Base-by-base conservation (phyloP, 306 rosid species). In the Mucuna pruriens region DNA sequence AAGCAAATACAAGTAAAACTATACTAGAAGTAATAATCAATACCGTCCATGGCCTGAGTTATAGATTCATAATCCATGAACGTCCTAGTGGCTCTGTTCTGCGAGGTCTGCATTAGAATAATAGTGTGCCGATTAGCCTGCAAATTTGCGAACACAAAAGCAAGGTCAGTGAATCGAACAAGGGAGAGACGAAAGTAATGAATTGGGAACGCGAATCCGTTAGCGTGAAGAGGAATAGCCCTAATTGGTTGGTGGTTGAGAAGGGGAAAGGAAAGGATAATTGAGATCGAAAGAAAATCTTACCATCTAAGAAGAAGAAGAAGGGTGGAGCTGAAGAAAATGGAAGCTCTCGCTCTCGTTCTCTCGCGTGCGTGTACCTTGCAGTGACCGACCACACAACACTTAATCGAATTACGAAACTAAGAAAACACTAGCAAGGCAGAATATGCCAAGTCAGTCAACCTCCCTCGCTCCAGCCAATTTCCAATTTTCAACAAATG, bases 91-190 rank as follows among this genome's bases (percentile, higher is more conserved):
- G 98, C 90, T 82, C 91, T 90, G 87, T 80, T 92, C 39, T 77
- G 97, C 78, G 99, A 90, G 46, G 94, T 86, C 87, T 96, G 99
- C 97, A 96, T 88, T 15, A 96, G 92, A 85, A 96, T 90, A 68
- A 96, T 96, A 29, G 99, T 95, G 89, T 96, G 99, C 55, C 86
- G 90, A 90, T 96, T 90, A 78, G 98, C 96, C 99, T 95, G 76
- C 82, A 84, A 7, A 82, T 5, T 31, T 5, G 7, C 60, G 52
- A 49, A 62, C 34, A 67, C 7, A 11, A 75, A 51, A 80, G 38
- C 38, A 13, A 11, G 51, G 76, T 85, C 15, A 86, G 55, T 31
- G 51, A 23, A 57, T 55, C 9, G 19, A 7, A 31, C 16, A 9
- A 20, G 38, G 55, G 75, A 57, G 7, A 65, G 0, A 29, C 7